Evolutionary conservation across 805 yeast genomes (phyloP).

Genomic region (Hanseniaspora clermontiae): DNA sequence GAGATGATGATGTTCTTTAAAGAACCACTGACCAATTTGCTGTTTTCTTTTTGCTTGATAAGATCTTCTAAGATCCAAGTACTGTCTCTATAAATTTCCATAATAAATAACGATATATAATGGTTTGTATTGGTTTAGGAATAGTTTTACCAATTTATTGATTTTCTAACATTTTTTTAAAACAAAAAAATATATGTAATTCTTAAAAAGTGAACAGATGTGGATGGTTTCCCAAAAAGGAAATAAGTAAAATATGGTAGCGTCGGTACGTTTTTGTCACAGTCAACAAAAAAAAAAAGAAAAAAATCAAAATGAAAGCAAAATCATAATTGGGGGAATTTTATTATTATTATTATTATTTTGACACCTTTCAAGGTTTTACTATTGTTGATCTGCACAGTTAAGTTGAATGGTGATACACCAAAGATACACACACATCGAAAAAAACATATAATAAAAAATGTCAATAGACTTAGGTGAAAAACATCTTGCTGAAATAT

Average conservation of each 20-base stretch:
- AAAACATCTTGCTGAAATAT: neutral
- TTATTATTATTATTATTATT: too few relatives aligned
- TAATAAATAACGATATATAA: conserved; percentile 3
- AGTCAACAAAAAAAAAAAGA: neutral
- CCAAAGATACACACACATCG: neutral
- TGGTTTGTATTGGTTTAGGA: too few relatives aligned
- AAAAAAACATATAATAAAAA: neutral
- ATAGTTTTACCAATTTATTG: neutral
- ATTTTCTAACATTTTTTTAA: too few relatives aligned
- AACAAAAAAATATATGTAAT: too few relatives aligned
- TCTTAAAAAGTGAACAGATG: too few relatives aligned
- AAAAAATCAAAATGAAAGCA: neutral
- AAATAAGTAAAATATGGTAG: too few relatives aligned
- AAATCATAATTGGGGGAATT: too few relatives aligned
- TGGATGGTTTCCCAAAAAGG: too few relatives aligned
- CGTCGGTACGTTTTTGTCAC: too few relatives aligned
- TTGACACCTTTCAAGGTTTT: too few relatives aligned
- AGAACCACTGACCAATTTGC: conserved; percentile 36
- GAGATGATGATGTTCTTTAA: conserved; percentile 42
- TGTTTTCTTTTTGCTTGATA: conserved; percentile 19
- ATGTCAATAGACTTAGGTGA: neutral
- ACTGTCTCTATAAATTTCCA: conserved; percentile 32
- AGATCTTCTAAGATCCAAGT: conserved; percentile 29
- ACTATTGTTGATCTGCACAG: too few relatives aligned
- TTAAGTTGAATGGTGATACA: too few relatives aligned